Evolutionary conservation across 2,329 filamentous ascomycete species (phyloP).

Genomic region (Venturia oleaginea): DNA sequence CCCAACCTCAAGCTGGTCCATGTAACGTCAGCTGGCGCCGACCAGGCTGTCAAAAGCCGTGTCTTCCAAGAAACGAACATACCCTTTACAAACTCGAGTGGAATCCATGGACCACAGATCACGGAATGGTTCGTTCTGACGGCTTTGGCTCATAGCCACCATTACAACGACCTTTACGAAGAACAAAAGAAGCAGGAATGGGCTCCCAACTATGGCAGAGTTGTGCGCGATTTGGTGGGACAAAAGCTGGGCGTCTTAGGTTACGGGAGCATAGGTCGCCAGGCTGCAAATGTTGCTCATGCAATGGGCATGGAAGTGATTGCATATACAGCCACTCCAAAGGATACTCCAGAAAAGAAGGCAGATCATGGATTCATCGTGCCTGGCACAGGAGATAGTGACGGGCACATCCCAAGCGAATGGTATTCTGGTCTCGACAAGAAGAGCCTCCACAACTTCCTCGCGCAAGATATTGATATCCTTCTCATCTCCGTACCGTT

Average conservation of each 20-base stretch:
- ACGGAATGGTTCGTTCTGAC: constrained; percentile 60
- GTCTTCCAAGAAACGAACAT: constrained; percentile 45
- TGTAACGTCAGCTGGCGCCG: constrained; percentile 48
- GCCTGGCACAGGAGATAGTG: constrained; percentile 53
- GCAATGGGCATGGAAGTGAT: constrained; percentile 64
- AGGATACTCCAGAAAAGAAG: constrained; percentile 55
- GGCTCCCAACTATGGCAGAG: constrained; percentile 25
- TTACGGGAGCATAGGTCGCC: constrained; percentile 54
- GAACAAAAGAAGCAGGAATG: constrained; percentile 49
- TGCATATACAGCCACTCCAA: constrained; percentile 64
- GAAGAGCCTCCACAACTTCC: constrained; percentile 42
- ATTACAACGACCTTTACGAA: constrained; percentile 46
- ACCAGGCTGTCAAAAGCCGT: constrained; percentile 44
- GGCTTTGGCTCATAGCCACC: constrained; percentile 47
- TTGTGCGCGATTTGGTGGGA: constrained; percentile 46
- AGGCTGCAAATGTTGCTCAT: constrained; percentile 49
- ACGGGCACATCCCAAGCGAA: constrained; percentile 44
- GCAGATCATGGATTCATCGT: constrained; percentile 58
- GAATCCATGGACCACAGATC: constrained; percentile 56
- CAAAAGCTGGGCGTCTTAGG: constrained; percentile 51
- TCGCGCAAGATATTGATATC: constrained; percentile 47
- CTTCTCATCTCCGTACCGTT: constrained; percentile 49
- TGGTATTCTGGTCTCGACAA: constrained; percentile 51
- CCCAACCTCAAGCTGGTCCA: constrained; percentile 44
- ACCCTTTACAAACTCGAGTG: constrained; percentile 44